phyloP scores from a whole-genome alignment of 2,329 filamentous ascomycete species.

The Plectosphaerella sp. region DNA sequence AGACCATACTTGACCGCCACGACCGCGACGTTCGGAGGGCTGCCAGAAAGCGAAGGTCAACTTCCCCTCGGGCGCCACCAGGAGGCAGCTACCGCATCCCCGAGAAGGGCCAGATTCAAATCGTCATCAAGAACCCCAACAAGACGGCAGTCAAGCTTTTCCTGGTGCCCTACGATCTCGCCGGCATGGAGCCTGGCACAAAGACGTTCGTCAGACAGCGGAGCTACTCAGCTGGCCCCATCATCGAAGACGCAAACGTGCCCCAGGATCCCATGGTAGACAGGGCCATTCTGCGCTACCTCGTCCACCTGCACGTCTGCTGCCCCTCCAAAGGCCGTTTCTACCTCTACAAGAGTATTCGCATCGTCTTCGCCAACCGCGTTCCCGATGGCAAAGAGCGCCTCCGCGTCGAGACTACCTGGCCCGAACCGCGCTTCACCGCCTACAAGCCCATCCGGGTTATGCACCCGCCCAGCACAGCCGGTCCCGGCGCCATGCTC shows the following conservation, averaged over 20 bases:
- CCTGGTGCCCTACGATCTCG: slow-evolving; percentile 85
- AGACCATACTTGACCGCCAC: slow-evolving; percentile 20
- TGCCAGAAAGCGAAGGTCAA: slow-evolving; percentile 29
- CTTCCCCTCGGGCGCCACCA: slow-evolving; percentile 55
- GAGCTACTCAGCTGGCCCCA: slow-evolving; percentile 82
- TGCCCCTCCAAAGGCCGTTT: slow-evolving; percentile 77
- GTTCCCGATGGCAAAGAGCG: slow-evolving; percentile 95
- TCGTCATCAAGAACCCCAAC: slow-evolving; percentile 97
- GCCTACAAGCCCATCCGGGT: slow-evolving; percentile 68
- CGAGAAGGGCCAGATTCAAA: slow-evolving; percentile 88
- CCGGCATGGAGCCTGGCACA: slow-evolving; percentile 87
- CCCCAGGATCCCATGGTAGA: slow-evolving; percentile 28
- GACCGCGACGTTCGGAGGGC: slow-evolving; percentile 19
- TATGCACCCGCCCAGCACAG: slow-evolving; percentile 36
- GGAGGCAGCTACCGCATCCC: slow-evolving; percentile 93
- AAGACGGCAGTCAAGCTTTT: slow-evolving; percentile 98
- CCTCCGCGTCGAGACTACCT: slow-evolving; percentile 81
- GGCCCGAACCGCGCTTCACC: slow-evolving; percentile 82
- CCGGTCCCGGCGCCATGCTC: slow-evolving; percentile 42
- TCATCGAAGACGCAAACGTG: slow-evolving; percentile 61
- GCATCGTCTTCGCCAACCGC: slow-evolving; percentile 93
- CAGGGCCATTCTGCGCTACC: slow-evolving; percentile 76
- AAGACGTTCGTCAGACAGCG: slow-evolving; percentile 96
- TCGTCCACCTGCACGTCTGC: slow-evolving; percentile 91
- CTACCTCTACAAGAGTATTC: slow-evolving; percentile 86